Percentiles rank a stretch among this genome's conserved stretches.
Conservation (phyloP, 73 alveolate genomes). For the Symbiodinium pilosum region DNA sequence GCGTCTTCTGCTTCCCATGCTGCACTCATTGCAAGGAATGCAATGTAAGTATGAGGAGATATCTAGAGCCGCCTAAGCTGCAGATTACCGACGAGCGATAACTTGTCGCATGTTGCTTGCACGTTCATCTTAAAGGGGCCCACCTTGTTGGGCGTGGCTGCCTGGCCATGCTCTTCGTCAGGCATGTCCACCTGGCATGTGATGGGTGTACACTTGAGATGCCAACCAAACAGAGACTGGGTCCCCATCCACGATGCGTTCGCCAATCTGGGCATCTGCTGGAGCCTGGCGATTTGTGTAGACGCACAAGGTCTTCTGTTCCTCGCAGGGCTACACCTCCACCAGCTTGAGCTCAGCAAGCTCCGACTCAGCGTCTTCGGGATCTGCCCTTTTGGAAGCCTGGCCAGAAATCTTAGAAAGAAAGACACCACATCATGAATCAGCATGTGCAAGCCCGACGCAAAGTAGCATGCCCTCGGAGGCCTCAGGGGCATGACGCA, state of each 20-base stretch:
- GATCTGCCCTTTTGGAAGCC: constrained; percentile 32
- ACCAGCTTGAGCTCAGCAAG: constrained; percentile 19
- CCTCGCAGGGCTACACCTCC: background rate
- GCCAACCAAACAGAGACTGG: background rate
- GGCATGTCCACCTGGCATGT: constrained; percentile 36
- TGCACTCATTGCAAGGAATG: too few species aligned
- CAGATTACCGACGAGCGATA: too few species aligned
- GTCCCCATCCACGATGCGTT: constrained; percentile 26
- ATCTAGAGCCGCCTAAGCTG: too few species aligned
- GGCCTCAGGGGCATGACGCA: background rate
- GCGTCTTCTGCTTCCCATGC: too few species aligned
- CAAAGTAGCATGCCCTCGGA: constrained; percentile 69
- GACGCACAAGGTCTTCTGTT: background rate
- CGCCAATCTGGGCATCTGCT: constrained; percentile 53
- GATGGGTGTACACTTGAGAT: background rate
- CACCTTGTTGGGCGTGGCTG: constrained; percentile 77
- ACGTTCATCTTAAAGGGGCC: too few species aligned
- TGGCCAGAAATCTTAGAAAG: background rate
- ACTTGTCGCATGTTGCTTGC: too few species aligned
- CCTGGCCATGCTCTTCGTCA: constrained; percentile 82
- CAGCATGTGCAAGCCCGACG: constrained; percentile 1
- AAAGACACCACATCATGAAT: background rate
- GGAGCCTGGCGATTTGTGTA: constrained; percentile 61
- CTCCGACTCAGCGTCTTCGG: constrained; percentile 44
- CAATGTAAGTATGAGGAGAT: too few species aligned